Percentiles rank a stretch among this genome's conserved stretches.
Conservation (phyloP, 176 grass and related monocot genomes). For the Oryza officinalis region DNA sequence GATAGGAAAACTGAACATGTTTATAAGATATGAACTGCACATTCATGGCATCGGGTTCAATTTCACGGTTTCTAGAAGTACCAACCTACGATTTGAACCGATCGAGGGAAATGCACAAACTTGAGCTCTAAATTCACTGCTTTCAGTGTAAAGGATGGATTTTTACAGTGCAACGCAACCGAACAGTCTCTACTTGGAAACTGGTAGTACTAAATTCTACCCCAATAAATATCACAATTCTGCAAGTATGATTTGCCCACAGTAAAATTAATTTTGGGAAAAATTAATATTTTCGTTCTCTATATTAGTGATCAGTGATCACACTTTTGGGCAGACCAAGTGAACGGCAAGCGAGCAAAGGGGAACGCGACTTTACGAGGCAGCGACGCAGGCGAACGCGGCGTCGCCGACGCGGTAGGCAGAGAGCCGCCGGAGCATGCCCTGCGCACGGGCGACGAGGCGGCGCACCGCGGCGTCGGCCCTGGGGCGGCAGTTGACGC, state of each 20-base stretch:
- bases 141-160: background rate
- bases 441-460: conserved; percentile 45
- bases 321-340: too few species aligned
- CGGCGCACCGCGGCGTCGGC: conserved; percentile 51
- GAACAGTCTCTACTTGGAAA: background rate
- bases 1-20: background rate
- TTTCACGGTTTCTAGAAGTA: background rate
- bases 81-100: background rate
- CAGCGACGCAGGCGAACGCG: conserved; percentile 31
- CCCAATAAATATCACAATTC: background rate
- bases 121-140: background rate
- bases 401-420: conserved; percentile 53
- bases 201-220: background rate
- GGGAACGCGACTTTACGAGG: conserved; percentile 34
- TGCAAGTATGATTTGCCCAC: background rate
- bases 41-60: background rate
- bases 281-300: too few species aligned
- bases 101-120: background rate
- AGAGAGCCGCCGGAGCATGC: conserved; percentile 51
- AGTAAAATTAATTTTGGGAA: too few species aligned
- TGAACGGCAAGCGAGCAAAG: background rate
- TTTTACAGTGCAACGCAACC: background rate
- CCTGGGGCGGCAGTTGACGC: conserved; percentile 45
- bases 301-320: too few species aligned
- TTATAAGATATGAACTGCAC: background rate